These are phyloP conservation scores for Plasmodium vivax DNA, from an alignment of 169 alveolate species.

Conservation along the genomic window DNA sequence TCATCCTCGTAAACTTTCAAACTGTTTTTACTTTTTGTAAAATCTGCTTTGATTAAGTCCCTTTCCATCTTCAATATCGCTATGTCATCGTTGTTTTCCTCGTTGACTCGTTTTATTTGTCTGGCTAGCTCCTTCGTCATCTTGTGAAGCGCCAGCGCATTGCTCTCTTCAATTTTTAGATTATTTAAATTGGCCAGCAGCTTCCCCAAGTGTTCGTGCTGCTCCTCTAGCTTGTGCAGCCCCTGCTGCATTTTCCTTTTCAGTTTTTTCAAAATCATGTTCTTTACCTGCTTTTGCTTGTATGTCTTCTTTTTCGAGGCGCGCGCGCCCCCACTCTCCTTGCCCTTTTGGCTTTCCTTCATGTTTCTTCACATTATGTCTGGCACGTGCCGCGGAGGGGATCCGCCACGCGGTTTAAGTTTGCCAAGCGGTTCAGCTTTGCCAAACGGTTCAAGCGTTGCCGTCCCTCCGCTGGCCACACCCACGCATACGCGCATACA, in stretches of 20 bases:
- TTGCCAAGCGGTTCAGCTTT: too few relatives aligned
- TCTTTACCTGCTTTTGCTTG: conserved; percentile 25
- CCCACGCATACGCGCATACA: not conserved
- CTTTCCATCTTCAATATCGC: conserved; percentile 62
- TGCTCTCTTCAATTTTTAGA: conserved; percentile 20
- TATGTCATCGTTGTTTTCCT: conserved; percentile 62
- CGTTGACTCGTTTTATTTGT: conserved; percentile 32
- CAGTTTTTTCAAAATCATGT: conserved; percentile 23
- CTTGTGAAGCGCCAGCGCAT: not conserved
- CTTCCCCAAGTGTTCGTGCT: conserved; percentile 11
- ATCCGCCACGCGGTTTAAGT: too few relatives aligned
- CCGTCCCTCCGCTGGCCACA: not conserved
- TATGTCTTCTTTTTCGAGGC: not conserved
- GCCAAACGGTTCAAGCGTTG: not conserved
- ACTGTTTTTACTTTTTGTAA: conserved; percentile 25
- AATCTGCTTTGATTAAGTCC: conserved; percentile 53
- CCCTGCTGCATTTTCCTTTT: conserved; percentile 22
- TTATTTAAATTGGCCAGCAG: conserved; percentile 19
- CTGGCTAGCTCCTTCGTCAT: conserved; percentile 14
- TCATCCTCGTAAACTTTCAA: conserved; percentile 33
- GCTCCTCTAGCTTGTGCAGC: conserved; percentile 34
- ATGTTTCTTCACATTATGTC: not conserved
- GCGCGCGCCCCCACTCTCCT: conserved; percentile 3
- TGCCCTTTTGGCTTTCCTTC: not conserved
- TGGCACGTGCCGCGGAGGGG: not conserved